Conservation (phyloP, 192 early-diverging fungal species). For the Geranomyces michiganensis region DNA sequence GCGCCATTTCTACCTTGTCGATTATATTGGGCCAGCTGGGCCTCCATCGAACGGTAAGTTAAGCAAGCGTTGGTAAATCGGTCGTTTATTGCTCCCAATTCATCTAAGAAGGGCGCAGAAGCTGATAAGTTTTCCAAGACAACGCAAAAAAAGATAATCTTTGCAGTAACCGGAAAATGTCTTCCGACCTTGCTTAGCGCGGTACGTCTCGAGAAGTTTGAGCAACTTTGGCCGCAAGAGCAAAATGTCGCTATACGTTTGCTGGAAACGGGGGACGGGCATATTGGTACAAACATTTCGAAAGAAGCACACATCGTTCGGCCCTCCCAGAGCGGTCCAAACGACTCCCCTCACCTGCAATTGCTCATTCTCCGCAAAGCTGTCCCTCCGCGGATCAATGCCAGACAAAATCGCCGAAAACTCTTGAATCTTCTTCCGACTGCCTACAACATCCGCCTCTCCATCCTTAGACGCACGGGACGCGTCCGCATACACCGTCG, state of each 20-base stretch:
- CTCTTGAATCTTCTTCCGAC: slow-evolving; percentile 74
- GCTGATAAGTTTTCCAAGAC: too few relatives aligned
- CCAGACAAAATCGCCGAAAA: slow-evolving; percentile 73
- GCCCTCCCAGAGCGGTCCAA: too few relatives aligned
- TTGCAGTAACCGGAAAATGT: too few relatives aligned
- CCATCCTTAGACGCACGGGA: slow-evolving; percentile 20
- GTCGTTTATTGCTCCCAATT: slow-evolving; percentile 71
- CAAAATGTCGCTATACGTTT: slow-evolving; percentile 77
- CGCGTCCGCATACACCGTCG: slow-evolving; percentile 15
- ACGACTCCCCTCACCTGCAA: slow-evolving; percentile 59
- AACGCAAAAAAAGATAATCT: too few relatives aligned
- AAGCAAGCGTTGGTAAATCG: slow-evolving; percentile 70
- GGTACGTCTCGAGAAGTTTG: slow-evolving; percentile 80
- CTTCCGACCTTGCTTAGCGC: slow-evolving; percentile 76
- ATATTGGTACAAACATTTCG: too few relatives aligned
- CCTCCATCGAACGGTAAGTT: slow-evolving; percentile 73
- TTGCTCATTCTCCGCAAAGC: slow-evolving; percentile 85
- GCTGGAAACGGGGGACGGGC: slow-evolving; percentile 20
- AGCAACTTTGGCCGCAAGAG: slow-evolving; percentile 86
- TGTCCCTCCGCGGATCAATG: slow-evolving; percentile 80
- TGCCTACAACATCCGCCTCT: slow-evolving; percentile 66
- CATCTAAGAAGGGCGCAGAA: slow-evolving; percentile 66
- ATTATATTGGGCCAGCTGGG: slow-evolving; percentile 60
- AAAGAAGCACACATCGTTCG: neutral
- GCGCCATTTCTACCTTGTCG: neutral